Evolutionary conservation across 441 rosid species (phyloP).

Genomic region (Adansonia rubrostipa): DNA sequence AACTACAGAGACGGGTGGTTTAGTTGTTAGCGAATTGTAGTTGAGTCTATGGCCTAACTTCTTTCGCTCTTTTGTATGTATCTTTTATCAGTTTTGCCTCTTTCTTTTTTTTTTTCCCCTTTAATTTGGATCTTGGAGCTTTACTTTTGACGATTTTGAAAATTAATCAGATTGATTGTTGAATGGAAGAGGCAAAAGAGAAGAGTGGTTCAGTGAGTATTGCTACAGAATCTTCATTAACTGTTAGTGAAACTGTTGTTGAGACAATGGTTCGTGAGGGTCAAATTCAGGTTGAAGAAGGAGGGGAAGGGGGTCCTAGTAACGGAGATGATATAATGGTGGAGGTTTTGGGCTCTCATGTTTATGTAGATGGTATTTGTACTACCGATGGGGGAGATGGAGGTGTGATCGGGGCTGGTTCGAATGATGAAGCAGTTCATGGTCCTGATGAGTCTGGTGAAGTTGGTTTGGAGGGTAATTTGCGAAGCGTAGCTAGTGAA

Average conservation of each 20-base stretch:
- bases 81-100: slow-evolving; percentile 19
- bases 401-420: slow-evolving; percentile 35
- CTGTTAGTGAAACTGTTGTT: slow-evolving; percentile 37
- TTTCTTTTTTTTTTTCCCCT: neutral
- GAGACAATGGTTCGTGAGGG: slow-evolving; percentile 33
- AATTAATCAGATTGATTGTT: slow-evolving; percentile 32
- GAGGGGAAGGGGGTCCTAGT: slow-evolving; percentile 38
- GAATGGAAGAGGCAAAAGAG: slow-evolving; percentile 54
- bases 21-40: slow-evolving; percentile 31
- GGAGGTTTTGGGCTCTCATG: slow-evolving; percentile 53
- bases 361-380: slow-evolving; percentile 52
- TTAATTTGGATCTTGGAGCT: slow-evolving; percentile 1
- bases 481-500: slow-evolving; percentile 20
- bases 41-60: slow-evolving; percentile 27
- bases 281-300: slow-evolving; percentile 31
- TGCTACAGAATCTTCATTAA: slow-evolving; percentile 38
- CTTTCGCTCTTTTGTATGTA: neutral
- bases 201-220: slow-evolving; percentile 35
- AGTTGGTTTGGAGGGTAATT: slow-evolving; percentile 28
- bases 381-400: slow-evolving; percentile 30
- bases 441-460: slow-evolving; percentile 23
- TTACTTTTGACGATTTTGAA: slow-evolving; percentile 35
- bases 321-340: slow-evolving; percentile 48
- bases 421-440: slow-evolving; percentile 32
- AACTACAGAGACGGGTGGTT: neutral